Evolutionary conservation across 225 moss, liverwort and hornwort species (phyloP), one percentile per base, ranked within the genome.

Genomic region (Straminergon stramineum): DNA sequence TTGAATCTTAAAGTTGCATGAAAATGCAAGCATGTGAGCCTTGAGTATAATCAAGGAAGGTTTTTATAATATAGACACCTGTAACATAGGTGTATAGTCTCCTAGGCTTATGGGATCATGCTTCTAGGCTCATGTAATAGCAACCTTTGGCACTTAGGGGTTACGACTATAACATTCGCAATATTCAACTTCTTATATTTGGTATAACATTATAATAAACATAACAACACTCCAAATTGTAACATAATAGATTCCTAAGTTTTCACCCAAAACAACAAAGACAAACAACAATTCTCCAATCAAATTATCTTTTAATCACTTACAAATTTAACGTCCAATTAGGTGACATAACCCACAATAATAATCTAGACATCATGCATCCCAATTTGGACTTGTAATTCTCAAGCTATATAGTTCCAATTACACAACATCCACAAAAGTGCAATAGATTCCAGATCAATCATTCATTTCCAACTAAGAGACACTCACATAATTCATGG

Each of bases 361-460:
- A 69, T 23, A n/a, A 23, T n/a, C 2, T 4, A 69, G 1, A 7
- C 1, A 39, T 13, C n/a, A 13, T 7, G 13, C 4, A 7, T 2
- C 0, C 4, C 7, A 69, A n/a, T 23, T 69, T 69, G 39, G 23
- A 39, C n/a, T 39, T 23, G 13, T 23, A 39, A 13, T 4, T 69
- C 13, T 69, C 39, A 2, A n/a, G 7, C 7, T 4, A n/a, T 0
- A n/a, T 69, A 69, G 13, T 22, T n/a, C 21, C 7, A 69, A 22
- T 69, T 69, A 39, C 2, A 22, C n/a, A 69, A 13, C 39, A 39
- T 39, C 4, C 2, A 7, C 1, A n/a, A 22, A n/a, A n/a, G 6
- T 13, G 2, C 10, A n/a, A n/a, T 67, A 11, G 7, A n/a, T 15
- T 73, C 27, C 7, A 43, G 43, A 73, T 71, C 15, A 39, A 41